Evolutionary conservation across 2,329 filamentous ascomycete genomes (phyloP), one percentile per base, ranked within the genome.

Genomic region (Emydomyces testavorans): DNA sequence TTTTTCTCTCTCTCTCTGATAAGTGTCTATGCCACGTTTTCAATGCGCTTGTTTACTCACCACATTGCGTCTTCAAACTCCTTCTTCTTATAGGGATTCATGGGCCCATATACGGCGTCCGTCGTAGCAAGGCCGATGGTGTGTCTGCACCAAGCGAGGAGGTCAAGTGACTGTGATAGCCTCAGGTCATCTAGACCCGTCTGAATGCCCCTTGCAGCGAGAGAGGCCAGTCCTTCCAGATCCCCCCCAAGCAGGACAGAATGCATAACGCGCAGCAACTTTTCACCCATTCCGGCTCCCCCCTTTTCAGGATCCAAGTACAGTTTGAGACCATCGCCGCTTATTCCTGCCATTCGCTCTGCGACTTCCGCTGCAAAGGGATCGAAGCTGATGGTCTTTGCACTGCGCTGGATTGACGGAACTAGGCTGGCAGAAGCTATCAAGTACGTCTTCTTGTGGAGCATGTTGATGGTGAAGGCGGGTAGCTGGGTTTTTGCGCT

Each of bases 71-170:
- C 46, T 23, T 51, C 42, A 15, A 60, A 28, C 3, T 47, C 45
- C 29, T 42, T 34, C 4, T 52, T 46, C 34, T 53, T 47, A 28
- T 58, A 64, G 3, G 62, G 62, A 46, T 63, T 64, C 32, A 57
- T 29, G 0, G 55, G 54, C 1, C 61, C 61, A 38, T 60, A 64
- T 4, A 54, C 49, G 4, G 60, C 53, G 18, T 60, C 53, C 10
- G 58, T 60, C 20, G 57, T 62, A 4, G 60, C 59, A 32, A 52
- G 42, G 3, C 56, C 62, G 6, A 62, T 56, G 15, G 53, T 55
- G 36, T 57, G 48, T 6, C 48, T 50, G 29, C 56, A 58, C 62
- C 61, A 64, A 7, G 29, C 47, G 44, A 55, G 57, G 5, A 64
- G 39, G 42, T 63, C 58, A 4, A 38, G 4, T 21, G 16, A 6